These are phyloP conservation scores for Arthrobotrys megalospora DNA, from an alignment of 2,329 filamentous ascomycete genomes.

Conservation along the genomic window DNA sequence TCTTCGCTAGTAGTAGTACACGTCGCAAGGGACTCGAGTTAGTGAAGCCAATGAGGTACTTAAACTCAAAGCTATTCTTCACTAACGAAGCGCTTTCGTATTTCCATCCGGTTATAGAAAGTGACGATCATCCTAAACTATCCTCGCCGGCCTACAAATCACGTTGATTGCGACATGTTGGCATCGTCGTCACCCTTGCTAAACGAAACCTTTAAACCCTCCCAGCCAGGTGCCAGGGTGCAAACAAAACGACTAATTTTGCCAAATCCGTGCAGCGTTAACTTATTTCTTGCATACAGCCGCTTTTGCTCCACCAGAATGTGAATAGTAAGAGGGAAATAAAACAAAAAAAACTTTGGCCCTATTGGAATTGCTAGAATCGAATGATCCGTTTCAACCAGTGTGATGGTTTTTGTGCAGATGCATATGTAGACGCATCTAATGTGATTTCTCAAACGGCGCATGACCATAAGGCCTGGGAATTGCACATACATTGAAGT, in stretches of 20 bases:
- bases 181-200: constrained; percentile 33
- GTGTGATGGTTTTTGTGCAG: constrained; percentile 42
- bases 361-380: constrained; percentile 12
- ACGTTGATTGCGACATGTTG: constrained; percentile 16
- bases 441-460: constrained; percentile 53
- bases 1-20: not conserved
- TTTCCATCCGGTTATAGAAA: constrained; percentile 30
- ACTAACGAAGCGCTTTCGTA: constrained; percentile 27
- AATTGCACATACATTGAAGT: constrained; percentile 2
- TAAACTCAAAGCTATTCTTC: not conserved
- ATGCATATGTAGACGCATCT: constrained; percentile 54
- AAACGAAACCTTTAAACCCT: not conserved
- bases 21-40: not conserved
- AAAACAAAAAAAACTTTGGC: not conserved
- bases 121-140: constrained; percentile 25
- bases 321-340: not conserved
- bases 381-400: constrained; percentile 29
- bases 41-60: not conserved
- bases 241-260: constrained; percentile 14
- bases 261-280: constrained; percentile 21
- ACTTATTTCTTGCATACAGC: constrained; percentile 37
- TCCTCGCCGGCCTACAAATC: not conserved
- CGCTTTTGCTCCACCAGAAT: constrained; percentile 26
- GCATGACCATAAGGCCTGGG: constrained; percentile 33
- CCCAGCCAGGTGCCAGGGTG: not conserved